phyloP scores from a whole-genome alignment of 1,284 basidiomycete genomes.

The Porogramme epimiltina region DNA sequence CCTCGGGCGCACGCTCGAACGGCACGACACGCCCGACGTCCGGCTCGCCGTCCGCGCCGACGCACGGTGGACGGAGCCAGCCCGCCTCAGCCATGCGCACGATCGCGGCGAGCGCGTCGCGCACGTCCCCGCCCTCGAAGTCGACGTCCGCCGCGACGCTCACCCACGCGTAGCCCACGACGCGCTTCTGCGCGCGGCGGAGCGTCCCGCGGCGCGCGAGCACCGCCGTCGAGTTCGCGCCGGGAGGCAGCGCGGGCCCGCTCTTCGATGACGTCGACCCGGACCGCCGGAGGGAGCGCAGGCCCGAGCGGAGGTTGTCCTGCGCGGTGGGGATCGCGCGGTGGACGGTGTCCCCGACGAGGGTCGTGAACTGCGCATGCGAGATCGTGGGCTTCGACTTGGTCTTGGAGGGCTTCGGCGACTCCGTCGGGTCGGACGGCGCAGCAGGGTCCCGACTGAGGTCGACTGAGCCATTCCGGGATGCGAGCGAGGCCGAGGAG shows the following conservation, averaged over 20 bases:
- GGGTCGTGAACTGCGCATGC: constrained; percentile 68
- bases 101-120: constrained; percentile 62
- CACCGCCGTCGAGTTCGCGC: constrained; percentile 2
- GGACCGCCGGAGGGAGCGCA: constrained; percentile 58
- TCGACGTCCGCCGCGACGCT: constrained; percentile 74
- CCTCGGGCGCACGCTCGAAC: constrained; percentile 63
- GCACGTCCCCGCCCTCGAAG: constrained; percentile 75
- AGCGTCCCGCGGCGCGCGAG: constrained; percentile 7
- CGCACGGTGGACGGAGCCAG: constrained; percentile 28
- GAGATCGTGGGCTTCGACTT: constrained; percentile 21
- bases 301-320: constrained; percentile 70
- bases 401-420: constrained; percentile 14
- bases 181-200: constrained; percentile 25
- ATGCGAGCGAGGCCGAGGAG: constrained; percentile 19
- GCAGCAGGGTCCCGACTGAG: constrained; percentile 10
- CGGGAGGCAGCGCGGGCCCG: constrained; percentile 9
- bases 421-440: background rate
- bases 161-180: constrained; percentile 75
- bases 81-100: constrained; percentile 46
- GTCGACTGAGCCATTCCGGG: constrained; percentile 11
- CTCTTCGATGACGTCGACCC: constrained; percentile 26
- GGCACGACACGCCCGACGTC: constrained; percentile 41
- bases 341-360: constrained; percentile 67
- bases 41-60: constrained; percentile 40
- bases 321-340: constrained; percentile 66